These are phyloP conservation scores for Russula olivacea DNA, from an alignment of 768 basidiomycete species.

Conservation along the genomic window DNA sequence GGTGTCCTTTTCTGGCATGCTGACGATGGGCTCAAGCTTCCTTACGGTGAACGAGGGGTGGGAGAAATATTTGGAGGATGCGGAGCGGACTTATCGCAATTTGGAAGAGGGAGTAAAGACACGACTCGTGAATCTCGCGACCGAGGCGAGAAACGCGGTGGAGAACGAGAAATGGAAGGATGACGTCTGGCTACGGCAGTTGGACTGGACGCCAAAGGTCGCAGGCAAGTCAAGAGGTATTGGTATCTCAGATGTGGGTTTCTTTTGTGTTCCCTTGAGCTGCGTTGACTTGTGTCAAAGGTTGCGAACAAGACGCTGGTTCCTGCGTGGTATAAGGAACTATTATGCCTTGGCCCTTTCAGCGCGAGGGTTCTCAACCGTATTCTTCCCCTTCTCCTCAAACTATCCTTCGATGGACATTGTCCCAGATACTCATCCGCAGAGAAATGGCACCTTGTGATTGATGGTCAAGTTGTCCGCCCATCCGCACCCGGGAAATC, in stretches of 20 bases:
- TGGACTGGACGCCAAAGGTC: slow-evolving; percentile 93
- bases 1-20: slow-evolving; percentile 84
- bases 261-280: background rate
- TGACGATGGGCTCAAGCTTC: slow-evolving; percentile 89
- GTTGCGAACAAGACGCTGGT: background rate
- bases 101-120: slow-evolving; percentile 57
- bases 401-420: slow-evolving; percentile 51
- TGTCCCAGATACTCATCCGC: slow-evolving; percentile 50
- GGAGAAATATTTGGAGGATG: slow-evolving; percentile 73
- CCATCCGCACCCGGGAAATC: slow-evolving; percentile 40
- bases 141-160: slow-evolving; percentile 47
- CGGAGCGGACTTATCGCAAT: slow-evolving; percentile 70
- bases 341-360: slow-evolving; percentile 42
- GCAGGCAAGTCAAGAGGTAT: slow-evolving; percentile 65
- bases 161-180: slow-evolving; percentile 51
- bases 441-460: slow-evolving; percentile 64
- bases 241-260: slow-evolving; percentile 32
- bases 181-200: slow-evolving; percentile 81
- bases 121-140: slow-evolving; percentile 64
- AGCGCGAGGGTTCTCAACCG: slow-evolving; percentile 41
- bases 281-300: background rate
- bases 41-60: slow-evolving; percentile 86
- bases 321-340: slow-evolving; percentile 54
- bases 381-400: slow-evolving; percentile 63
- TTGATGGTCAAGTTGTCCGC: slow-evolving; percentile 33